These are phyloP conservation scores for Populus hybrid DNA, from an alignment of 441 rosid species.

Conservation along the genomic window DNA sequence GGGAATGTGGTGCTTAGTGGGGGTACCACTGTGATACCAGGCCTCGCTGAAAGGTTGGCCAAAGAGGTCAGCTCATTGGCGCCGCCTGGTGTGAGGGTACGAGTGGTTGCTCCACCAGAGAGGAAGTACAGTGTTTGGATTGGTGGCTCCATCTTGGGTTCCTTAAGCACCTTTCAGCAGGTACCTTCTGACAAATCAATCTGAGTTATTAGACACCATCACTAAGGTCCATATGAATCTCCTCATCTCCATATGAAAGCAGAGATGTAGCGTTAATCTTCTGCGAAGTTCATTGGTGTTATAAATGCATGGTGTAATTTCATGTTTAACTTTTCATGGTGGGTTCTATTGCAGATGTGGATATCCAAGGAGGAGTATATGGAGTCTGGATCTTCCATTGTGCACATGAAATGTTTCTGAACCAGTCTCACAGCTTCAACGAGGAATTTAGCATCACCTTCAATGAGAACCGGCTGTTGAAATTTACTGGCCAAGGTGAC, in stretches of 20 bases:
- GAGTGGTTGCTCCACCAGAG: conserved; percentile 25
- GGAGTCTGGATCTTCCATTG: conserved; percentile 24
- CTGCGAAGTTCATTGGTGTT: too few relatives aligned
- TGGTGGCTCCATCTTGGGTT: conserved; percentile 23
- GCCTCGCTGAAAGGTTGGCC: conserved; percentile 21
- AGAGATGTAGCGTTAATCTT: too few relatives aligned
- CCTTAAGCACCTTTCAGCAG: conserved; percentile 26
- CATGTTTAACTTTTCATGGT: not conserved
- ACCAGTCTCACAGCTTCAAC: not conserved
- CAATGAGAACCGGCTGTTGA: too few relatives aligned
- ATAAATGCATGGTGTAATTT: not conserved
- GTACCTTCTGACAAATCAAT: conserved; percentile 8
- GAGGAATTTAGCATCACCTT: too few relatives aligned
- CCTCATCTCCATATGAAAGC: too few relatives aligned
- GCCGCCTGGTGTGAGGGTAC: conserved; percentile 16
- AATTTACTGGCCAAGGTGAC: too few relatives aligned
- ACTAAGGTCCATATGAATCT: too few relatives aligned
- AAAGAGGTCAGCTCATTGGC: conserved; percentile 22
- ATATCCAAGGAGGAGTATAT: conserved; percentile 24
- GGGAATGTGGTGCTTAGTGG: conserved; percentile 25
- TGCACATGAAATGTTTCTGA: conserved; percentile 27
- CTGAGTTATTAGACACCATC: not conserved
- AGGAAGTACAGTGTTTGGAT: conserved; percentile 21
- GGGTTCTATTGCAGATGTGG: conserved; percentile 23
- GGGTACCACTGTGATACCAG: conserved; percentile 19